A percentile compares a stretch with the other conserved stretches of the same genome.
Conservation (phyloP, 2,329 filamentous ascomycete species). For the Epichloe hybrida region DNA sequence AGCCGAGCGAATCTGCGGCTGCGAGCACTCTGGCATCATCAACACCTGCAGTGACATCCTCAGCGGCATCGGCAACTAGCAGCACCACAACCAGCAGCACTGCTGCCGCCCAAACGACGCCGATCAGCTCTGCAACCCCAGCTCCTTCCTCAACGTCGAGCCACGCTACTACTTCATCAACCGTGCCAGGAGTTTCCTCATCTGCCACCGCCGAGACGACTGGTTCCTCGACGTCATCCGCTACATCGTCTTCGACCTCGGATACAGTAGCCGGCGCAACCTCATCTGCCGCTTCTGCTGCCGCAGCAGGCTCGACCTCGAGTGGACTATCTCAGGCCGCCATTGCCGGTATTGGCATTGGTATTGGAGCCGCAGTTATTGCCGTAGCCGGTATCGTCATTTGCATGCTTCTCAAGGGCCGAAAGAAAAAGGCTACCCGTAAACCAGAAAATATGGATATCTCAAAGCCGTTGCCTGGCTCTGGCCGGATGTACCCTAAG, state of each 20-base stretch:
- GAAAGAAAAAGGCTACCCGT: conserved; percentile 9
- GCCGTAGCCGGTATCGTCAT: conserved; percentile 25
- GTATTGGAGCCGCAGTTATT: conserved; percentile 28
- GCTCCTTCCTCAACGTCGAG: background rate
- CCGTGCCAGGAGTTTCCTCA: background rate
- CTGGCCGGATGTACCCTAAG: conserved; percentile 25
- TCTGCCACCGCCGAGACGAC: conserved; percentile 3
- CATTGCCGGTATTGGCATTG: conserved; percentile 36
- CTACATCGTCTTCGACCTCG: conserved; percentile 3
- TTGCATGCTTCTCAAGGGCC: conserved; percentile 23
- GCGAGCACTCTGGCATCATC: background rate
- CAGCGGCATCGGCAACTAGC: background rate
- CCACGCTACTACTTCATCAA: background rate
- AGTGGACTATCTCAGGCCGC: conserved; percentile 28
- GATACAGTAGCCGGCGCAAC: conserved; percentile 5
- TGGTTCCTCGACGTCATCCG: conserved; percentile 3
- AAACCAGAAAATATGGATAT: conserved; percentile 26
- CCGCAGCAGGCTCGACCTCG: conserved; percentile 1
- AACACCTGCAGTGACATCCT: background rate
- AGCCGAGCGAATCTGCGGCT: background rate
- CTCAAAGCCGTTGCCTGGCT: conserved; percentile 36
- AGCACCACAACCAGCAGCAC: background rate
- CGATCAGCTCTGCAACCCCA: background rate
- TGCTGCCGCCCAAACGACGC: background rate
- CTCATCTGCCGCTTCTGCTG: conserved; percentile 1